Base-by-base conservation (phyloP, 176 grass and related monocot genomes). In the Phragmites australis region DNA sequence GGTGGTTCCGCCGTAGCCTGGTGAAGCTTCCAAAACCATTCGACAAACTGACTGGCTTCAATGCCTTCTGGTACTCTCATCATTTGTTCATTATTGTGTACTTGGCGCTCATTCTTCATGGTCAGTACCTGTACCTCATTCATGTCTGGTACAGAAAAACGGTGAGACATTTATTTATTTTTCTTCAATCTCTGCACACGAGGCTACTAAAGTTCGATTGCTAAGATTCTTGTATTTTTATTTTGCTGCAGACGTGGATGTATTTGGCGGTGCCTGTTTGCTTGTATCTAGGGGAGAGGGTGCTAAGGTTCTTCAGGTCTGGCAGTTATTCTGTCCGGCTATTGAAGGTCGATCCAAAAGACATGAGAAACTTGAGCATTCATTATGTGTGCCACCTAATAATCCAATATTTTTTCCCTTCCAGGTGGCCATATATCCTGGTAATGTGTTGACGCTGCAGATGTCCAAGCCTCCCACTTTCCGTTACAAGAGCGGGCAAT, bases 31-130 rank as follows among this genome's bases (percentile, higher is more conserved):
- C 97, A 54, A 93, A 84, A 46, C 97, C 97, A 76, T 88, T 99
- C 9, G 90, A 99, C 84, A 95, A 90, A 84, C 68, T 99, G 32
- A 95, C 97, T 11, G 97, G 97, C 34, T 99, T 96, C 80, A 99
- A 99, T 91, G 97, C 97, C 50, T 99, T 99, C 68, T 99, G 97
- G 97, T 99, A 99, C 67, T 99, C 97, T 18, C 97, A 99, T 69
- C 97, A 99, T 78, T 82, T 99, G 57, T 91, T 99, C 37, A 77
- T 83, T 68, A 77, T 99, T 80, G 97, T 99, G 37, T 99, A 99
- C 47, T 47, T 99, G 16, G 81, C 89, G n/a, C 79, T 99, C 65
- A 75, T 99, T 56, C 82, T 99, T 83, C 97, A 99, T 82, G 97
- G 97, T 29, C 48, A 99, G 51, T 93, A 25, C 62, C 9, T 96